Base-by-base conservation (phyloP, 345 rosid species). In the Xanthoceras sorbifolium region DNA sequence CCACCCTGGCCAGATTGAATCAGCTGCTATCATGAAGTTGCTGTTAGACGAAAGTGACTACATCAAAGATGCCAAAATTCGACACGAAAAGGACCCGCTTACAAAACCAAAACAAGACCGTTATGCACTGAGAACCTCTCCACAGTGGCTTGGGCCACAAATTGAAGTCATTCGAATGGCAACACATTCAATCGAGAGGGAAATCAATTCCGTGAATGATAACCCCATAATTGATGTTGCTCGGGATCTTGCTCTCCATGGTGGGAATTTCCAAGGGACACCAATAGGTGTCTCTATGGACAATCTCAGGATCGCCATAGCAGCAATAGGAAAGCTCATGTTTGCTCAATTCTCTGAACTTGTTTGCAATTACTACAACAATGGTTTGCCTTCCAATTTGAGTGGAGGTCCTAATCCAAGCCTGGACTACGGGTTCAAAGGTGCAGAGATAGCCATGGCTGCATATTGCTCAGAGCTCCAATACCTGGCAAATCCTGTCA, bases 271-370 rank as follows among this genome's bases (percentile, higher is more conserved):
- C 78, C 90, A 87, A 64, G 90, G 90, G 17, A 87, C 90, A 4
- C 90, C 90, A 9, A 85, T 87, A 17, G 90, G 90, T 26, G 87
- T 87, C 46, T 87, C 90, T 7, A 87, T 87, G 90, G 90, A 87
- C 74, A 87, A 87, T 62, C 86, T 83, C 70, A 76, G 90, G 60
- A 78, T 87, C 1, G 90, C 90, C 34, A 29, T 85, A 60, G 90
- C 90, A 14, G 86, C 88, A 1, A 85, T 87, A 0, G 90, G 90
- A 22, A 87, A 87, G 74, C 86, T 87, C 22, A 77, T 85, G 85
- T 87, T 87, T 7, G 90, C 90, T 38, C 90, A 87, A 64, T 85
- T 87, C 76, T 85, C 90, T 4, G 90, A 87, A 46, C 86, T 87
- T 8, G 88, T 87, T 20, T 83, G 86, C 7, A 88, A 85, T 69